phyloP scores from a whole-genome alignment of 2,329 filamentous ascomycete species.

The Zelopaecilomyces penicillatus region DNA sequence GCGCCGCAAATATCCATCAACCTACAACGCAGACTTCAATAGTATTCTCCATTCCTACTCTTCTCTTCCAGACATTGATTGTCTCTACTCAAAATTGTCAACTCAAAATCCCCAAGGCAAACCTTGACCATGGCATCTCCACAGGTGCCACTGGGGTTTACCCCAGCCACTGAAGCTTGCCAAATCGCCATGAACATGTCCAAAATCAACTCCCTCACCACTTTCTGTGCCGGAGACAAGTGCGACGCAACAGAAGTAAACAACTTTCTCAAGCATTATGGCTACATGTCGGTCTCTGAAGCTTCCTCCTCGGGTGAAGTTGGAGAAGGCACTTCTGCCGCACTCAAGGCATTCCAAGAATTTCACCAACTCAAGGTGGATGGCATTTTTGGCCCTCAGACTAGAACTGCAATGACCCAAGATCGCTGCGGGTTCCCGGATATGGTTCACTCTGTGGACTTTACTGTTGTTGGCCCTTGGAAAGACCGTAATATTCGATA shows the following conservation, averaged over 20 bases:
- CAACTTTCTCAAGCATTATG: slow-evolving; percentile 4
- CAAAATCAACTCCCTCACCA: slow-evolving; percentile 1
- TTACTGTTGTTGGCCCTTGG: slow-evolving; percentile 1
- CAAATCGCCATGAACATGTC: background rate
- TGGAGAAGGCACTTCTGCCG: background rate
- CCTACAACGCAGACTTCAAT: too few relatives aligned
- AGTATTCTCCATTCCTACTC: too few relatives aligned
- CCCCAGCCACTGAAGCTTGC: background rate
- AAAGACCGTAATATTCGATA: slow-evolving; percentile 2
- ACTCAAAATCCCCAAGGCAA: too few relatives aligned
- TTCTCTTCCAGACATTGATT: too few relatives aligned
- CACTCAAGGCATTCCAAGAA: slow-evolving; percentile 1
- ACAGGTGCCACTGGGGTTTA: background rate
- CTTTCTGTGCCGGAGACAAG: background rate
- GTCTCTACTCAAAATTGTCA: too few relatives aligned
- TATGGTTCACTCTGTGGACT: slow-evolving; percentile 1
- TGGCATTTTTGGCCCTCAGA: too few relatives aligned
- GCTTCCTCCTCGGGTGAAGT: background rate
- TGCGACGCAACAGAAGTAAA: slow-evolving; percentile 1
- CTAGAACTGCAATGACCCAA: background rate
- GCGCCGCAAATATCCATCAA: too few relatives aligned
- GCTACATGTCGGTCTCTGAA: background rate
- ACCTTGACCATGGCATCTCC: too few relatives aligned
- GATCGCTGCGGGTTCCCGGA: slow-evolving; percentile 2
- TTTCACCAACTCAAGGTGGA: too few relatives aligned